Base-by-base conservation (phyloP, 441 rosid genomes). In the Biscutella auriculata region DNA sequence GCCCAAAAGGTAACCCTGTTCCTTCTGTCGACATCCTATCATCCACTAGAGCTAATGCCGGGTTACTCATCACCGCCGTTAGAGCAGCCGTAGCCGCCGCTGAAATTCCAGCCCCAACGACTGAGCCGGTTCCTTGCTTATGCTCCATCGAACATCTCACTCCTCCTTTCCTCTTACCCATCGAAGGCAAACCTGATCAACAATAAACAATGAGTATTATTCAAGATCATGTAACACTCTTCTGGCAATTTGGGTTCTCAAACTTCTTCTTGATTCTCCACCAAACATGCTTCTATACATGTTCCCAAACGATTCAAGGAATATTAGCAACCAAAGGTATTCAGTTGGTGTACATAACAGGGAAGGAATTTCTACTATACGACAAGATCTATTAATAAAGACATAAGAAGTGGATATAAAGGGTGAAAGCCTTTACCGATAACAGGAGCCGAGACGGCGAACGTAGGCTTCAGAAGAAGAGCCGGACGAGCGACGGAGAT, bases 21-120 rank as follows among this genome's bases (percentile, higher is more conserved):
- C 97, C 97, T 72, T 87, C 97, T 0, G 96, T 91, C 8, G 55
- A 59, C 95, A 91, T 46, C 64, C 97, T 87, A 9, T 82, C 97
- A 26, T 87, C 97, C 45, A 87, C 97, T 73, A 91, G 57, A 5
- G 89, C 92, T 79, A 83, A 52, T 9, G 91, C 90, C 12, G 94
- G 87, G 76, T 72, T 73, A 6, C 83, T 74, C 75, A 71, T 55
- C 48, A 81, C 71, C 3, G 79, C 81, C 0, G 89, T 83, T 2
- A 57, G 57, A 19, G 77, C 81, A 2, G 92, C 86, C 11, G 86
- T 73, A 2, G 82, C 29, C 0, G 82, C 28, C 0, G 79, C 79
- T 3, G 74, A 46, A 77, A 72, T 70, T 45, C 79, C 86, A 67
- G 63, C 57, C 0, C 69, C 69, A 32, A 57, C 11, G 57, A 12